A percentile compares a stretch with the other conserved stretches of the same genome.
Conservation (phyloP, 2,329 filamentous ascomycete species). For the Didymella lethalis region DNA sequence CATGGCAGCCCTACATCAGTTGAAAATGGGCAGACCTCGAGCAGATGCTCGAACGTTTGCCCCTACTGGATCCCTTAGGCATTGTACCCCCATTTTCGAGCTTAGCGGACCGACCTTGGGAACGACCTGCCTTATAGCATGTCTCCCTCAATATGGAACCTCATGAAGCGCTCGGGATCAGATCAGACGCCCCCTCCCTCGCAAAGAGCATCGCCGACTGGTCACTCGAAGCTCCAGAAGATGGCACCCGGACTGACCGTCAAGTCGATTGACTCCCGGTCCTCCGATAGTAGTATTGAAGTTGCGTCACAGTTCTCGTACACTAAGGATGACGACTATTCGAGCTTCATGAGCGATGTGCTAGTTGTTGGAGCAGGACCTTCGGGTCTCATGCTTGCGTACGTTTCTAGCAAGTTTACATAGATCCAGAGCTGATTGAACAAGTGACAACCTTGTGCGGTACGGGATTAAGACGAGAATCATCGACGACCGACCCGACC, state of each 20-base stretch:
- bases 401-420: slow-evolving; percentile 12
- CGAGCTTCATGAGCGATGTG: slow-evolving; percentile 50
- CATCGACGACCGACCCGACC: slow-evolving; percentile 72
- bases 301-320: slow-evolving; percentile 30
- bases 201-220: slow-evolving; percentile 27
- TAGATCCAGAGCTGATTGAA: slow-evolving; percentile 9
- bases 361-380: slow-evolving; percentile 55
- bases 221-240: slow-evolving; percentile 40
- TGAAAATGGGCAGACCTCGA: slow-evolving; percentile 40
- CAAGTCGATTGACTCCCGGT: slow-evolving; percentile 35
- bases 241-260: slow-evolving; percentile 45
- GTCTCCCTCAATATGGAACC: slow-evolving; percentile 42
- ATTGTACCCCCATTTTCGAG: slow-evolving; percentile 45
- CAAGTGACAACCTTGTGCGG: slow-evolving; percentile 65
- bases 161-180: slow-evolving; percentile 46
- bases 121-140: slow-evolving; percentile 38
- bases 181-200: slow-evolving; percentile 26
- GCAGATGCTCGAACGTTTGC: slow-evolving; percentile 31
- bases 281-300: slow-evolving; percentile 35
- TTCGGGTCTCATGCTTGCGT: slow-evolving; percentile 55
- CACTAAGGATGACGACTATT: slow-evolving; percentile 36
- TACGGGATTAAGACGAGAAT: slow-evolving; percentile 72
- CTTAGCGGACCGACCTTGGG: slow-evolving; percentile 26
- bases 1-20: slow-evolving; percentile 24
- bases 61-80: slow-evolving; percentile 23